Conservation (phyloP, 169 alveolate genomes). For the Eimeria zaria region DNA sequence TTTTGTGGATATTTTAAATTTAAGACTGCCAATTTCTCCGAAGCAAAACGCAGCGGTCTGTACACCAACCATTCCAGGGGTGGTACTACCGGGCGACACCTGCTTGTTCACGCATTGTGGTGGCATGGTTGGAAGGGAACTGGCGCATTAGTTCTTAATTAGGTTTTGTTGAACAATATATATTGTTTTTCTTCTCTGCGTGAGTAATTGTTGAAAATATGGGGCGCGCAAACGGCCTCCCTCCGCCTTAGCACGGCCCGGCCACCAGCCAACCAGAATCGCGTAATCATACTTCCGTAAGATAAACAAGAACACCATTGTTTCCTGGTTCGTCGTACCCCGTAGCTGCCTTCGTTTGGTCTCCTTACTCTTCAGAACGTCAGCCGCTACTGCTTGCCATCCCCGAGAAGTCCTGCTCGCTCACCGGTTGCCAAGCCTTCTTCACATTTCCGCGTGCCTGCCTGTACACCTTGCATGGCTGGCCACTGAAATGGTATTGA, state of each 20-base stretch:
- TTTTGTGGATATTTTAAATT: neutral
- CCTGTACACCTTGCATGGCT: neutral
- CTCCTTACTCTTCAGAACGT: neutral
- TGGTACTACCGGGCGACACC: slow-evolving; percentile 47
- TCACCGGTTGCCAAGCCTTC: neutral
- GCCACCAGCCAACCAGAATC: slow-evolving; percentile 25
- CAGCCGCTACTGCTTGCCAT: neutral
- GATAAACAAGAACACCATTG: neutral
- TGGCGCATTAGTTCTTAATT: neutral
- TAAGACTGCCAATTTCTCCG: neutral
- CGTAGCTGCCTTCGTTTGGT: neutral
- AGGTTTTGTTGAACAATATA: neutral
- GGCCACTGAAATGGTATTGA: neutral
- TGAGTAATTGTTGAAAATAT: slow-evolving; percentile 2
- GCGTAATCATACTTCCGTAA: neutral
- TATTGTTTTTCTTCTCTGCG: neutral
- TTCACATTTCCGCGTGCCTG: neutral
- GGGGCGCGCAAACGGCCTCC: slow-evolving; percentile 2
- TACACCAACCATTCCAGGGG: slow-evolving; percentile 21
- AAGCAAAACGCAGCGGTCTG: slow-evolving; percentile 14
- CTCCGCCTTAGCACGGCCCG: slow-evolving; percentile 42
- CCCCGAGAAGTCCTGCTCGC: neutral
- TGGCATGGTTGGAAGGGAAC: neutral
- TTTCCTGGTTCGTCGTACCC: neutral
- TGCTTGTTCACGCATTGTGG: neutral